These are phyloP conservation scores for Croton setiger DNA, from an alignment of 441 rosid genomes.

Conservation along the genomic window DNA sequence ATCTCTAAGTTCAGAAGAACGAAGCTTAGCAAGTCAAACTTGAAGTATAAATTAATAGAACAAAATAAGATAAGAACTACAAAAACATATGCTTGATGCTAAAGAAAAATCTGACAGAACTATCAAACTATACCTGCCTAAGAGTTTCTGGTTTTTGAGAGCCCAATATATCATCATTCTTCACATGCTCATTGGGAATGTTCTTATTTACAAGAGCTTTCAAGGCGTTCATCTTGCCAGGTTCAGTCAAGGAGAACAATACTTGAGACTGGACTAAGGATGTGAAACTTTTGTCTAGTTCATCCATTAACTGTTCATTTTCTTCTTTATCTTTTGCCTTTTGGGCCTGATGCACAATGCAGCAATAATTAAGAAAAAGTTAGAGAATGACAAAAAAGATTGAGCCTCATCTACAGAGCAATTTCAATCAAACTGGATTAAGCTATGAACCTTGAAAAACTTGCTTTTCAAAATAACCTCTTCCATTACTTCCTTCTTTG, in stretches of 20 bases:
- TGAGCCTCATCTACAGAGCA: constrained; percentile 6
- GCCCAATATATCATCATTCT: constrained; percentile 27
- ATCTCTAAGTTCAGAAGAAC: constrained; percentile 12
- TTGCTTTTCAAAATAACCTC: constrained; percentile 96
- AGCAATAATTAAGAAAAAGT: neutral
- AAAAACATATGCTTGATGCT: neutral
- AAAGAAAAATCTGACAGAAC: neutral
- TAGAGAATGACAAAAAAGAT: constrained; percentile 14
- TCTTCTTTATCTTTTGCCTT: constrained; percentile 83
- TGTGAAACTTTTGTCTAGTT: constrained; percentile 62
- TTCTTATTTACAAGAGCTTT: constrained; percentile 47
- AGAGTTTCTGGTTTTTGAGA: constrained; percentile 25
- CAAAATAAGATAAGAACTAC: constrained; percentile 3
- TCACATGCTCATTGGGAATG: constrained; percentile 35
- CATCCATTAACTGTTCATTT: constrained; percentile 71
- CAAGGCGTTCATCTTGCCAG: constrained; percentile 59
- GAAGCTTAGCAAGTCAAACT: neutral
- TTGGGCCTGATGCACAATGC: constrained; percentile 54
- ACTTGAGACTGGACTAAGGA: constrained; percentile 62
- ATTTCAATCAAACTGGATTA: constrained; percentile 12
- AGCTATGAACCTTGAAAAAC: constrained; percentile 70
- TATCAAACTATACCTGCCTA: constrained; percentile 38
- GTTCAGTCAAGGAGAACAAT: constrained; percentile 58
- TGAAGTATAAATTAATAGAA: neutral
- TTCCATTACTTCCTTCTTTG: constrained; percentile 85